Conservation (phyloP, 2,329 filamentous ascomycete species). For the Arthrocladium fulminans region DNA sequence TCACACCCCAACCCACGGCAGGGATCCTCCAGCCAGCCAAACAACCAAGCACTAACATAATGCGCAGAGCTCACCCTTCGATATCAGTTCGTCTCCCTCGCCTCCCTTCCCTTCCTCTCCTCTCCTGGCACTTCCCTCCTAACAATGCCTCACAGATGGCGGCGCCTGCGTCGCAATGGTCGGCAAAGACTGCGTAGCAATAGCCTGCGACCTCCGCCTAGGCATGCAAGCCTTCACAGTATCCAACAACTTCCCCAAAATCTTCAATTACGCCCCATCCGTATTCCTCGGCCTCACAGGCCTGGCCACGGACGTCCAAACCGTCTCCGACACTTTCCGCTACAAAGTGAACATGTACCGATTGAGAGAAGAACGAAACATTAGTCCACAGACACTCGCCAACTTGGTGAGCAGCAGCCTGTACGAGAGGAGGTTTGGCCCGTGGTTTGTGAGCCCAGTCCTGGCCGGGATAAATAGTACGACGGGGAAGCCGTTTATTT, state of each 20-base stretch:
- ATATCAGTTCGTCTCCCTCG: conserved; percentile 64
- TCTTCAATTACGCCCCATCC: conserved; percentile 87
- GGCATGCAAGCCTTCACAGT: conserved; percentile 94
- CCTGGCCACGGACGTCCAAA: conserved; percentile 89
- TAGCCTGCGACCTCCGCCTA: conserved; percentile 96
- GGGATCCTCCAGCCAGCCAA: conserved; percentile 28
- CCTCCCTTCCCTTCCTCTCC: conserved; percentile 1
- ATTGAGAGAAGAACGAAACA: conserved; percentile 92
- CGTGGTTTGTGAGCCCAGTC: conserved; percentile 91
- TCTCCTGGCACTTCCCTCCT: conserved; percentile 12
- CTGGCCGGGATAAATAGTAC: conserved; percentile 92
- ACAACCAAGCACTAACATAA: conserved; percentile 25
- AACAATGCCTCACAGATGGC: conserved; percentile 48
- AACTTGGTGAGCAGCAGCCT: conserved; percentile 86
- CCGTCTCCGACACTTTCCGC: conserved; percentile 92
- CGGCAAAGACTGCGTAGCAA: conserved; percentile 98
- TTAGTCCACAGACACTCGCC: conserved; percentile 87
- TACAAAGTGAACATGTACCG: conserved; percentile 99
- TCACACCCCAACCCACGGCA: conserved; percentile 18
- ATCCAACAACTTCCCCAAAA: conserved; percentile 99
- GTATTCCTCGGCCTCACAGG: conserved; percentile 94
- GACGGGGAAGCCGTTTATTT: conserved; percentile 92
- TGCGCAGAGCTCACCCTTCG: conserved; percentile 74
- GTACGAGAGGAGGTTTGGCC: conserved; percentile 93
- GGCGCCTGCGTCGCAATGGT: conserved; percentile 98